A percentile compares a stretch with the other conserved stretches of the same genome.
Conservation (phyloP, 2,329 filamentous ascomycete species). For the Diaporthe ampelina region DNA sequence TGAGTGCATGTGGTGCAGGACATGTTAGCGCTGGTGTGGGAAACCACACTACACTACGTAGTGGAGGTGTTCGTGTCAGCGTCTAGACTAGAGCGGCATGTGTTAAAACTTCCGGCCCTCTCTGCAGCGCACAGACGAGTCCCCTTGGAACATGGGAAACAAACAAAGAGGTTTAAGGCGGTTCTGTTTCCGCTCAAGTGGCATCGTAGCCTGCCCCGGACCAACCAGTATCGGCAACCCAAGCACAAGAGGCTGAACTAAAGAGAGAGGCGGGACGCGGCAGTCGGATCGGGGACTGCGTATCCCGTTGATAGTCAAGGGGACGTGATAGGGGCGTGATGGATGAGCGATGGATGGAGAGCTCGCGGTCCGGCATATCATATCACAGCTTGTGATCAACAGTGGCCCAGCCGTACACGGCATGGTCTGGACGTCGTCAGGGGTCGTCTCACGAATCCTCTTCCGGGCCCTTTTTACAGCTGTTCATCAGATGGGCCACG, state of each 20-base stretch:
- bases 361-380: constrained; percentile 19
- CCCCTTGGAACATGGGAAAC: constrained; percentile 5
- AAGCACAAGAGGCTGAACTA: constrained; percentile 2
- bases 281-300: constrained; percentile 8
- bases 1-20: neutral
- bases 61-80: constrained; percentile 32
- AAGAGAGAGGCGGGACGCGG: neutral
- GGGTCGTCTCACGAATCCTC: constrained; percentile 19
- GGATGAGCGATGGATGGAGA: neutral
- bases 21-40: constrained; percentile 14
- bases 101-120: constrained; percentile 26
- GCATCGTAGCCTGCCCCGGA: neutral
- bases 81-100: constrained; percentile 27
- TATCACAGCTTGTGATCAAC: constrained; percentile 9
- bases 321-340: constrained; percentile 29
- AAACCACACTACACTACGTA: constrained; percentile 7
- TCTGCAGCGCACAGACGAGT: constrained; percentile 24
- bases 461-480: constrained; percentile 10
- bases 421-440: constrained; percentile 25
- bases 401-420: constrained; percentile 2
- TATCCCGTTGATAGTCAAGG: constrained; percentile 3
- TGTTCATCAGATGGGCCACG: constrained; percentile 25
- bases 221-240: neutral
- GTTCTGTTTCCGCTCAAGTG: constrained; percentile 22
- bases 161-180: constrained; percentile 16